Evolutionary conservation across 1,284 basidiomycete species (phyloP), one percentile per base, ranked within the genome.

Genomic region (Ustilago nuda): DNA sequence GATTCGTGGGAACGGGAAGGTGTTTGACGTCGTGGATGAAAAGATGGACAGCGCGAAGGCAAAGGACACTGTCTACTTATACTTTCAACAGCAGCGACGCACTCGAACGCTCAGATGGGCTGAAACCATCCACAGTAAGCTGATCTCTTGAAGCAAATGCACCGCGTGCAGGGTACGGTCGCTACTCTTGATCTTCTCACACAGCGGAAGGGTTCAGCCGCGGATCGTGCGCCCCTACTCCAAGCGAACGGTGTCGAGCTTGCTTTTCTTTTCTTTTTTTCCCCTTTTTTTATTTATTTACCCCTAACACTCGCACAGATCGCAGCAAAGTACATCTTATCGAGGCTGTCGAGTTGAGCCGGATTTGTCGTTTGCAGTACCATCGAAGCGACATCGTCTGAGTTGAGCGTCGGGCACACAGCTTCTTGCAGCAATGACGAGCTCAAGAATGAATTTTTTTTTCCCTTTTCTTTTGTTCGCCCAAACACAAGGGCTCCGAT

Each of bases 391-490:
- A 50, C 46, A 37, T 13, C 39, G 35, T 46, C 57, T 17, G 19
- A 52, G 35, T 41, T 35, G 15, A 19, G 12, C 8, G 35, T 35
- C 30, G 36, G 15, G 61, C 56, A 62, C 53, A 58, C 62, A 39
- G 58, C 50, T 52, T 57, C 27, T 60, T 66, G 64, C 60, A 66
- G 56, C 17, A 3, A 69, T 70, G 67, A 64, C 67, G 67, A 64
- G 67, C 60, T 62, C 30, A 51, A 13, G 41, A 41, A 17, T 33
- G 23, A 15, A 53, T 43, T 27, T 48, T 8, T 32, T 27, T 2
- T 27, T 27, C 23, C 3, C 3, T 32, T 23, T 27, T 27, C 23
- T 27, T 27, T 32, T 23, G n/a, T 50, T 32, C 48, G 27, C 13
- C 27, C 48, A 50, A 50, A 27, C 23, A 19, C n/a, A 19, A 6